phyloP scores from a whole-genome alignment of 371 early-diverging fungal species.

The Rhizopus microsporus region DNA sequence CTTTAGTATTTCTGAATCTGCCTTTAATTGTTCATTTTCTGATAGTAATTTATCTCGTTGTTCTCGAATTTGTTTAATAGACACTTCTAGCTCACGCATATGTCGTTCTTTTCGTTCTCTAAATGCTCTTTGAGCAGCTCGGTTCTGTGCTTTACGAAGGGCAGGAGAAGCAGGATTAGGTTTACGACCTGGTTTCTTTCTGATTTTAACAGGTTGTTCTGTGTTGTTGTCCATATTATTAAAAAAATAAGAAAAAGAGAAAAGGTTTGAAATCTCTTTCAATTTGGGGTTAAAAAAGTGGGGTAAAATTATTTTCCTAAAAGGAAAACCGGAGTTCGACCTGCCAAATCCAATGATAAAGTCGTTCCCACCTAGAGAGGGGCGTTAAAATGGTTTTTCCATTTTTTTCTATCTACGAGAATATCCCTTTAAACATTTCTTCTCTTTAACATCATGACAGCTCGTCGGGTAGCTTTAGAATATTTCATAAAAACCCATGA shows the following conservation, averaged over 20 bases:
- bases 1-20: constrained; percentile 53
- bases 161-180: constrained; percentile 73
- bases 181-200: constrained; percentile 85
- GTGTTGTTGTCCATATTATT: constrained; percentile 1
- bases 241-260: constrained; percentile 4
- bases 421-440: background rate
- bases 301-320: constrained; percentile 2
- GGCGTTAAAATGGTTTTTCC: constrained; percentile 2
- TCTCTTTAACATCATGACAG: background rate
- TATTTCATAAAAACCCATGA: background rate
- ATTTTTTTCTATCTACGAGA: background rate
- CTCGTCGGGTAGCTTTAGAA: background rate
- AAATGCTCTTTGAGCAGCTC: constrained; percentile 82
- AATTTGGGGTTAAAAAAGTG: background rate
- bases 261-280: constrained; percentile 1
- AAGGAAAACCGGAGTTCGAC: background rate
- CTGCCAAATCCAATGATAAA: background rate
- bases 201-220: constrained; percentile 40
- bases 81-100: constrained; percentile 64
- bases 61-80: constrained; percentile 64
- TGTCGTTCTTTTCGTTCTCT: constrained; percentile 80
- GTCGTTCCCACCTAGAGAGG: background rate
- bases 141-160: constrained; percentile 79
- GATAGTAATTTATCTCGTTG: constrained; percentile 44
- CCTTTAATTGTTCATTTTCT: constrained; percentile 57